phyloP scores from a whole-genome alignment of 805 yeast species.

The Candida silvicultrix region DNA sequence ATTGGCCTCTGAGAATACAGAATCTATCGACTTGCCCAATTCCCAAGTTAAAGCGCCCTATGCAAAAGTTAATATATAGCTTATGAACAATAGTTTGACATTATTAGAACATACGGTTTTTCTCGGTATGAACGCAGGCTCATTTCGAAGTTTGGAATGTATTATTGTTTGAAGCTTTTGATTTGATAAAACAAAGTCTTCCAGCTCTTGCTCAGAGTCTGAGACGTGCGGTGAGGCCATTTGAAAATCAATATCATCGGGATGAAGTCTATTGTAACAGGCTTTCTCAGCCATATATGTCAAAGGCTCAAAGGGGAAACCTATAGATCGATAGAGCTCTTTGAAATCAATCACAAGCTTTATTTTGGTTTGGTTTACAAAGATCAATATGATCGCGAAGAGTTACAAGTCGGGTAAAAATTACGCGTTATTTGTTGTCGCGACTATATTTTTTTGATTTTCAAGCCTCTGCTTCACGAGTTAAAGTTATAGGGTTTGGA shows the following conservation, averaged over 20 bases:
- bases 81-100: no score
- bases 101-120: background rate
- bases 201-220: slow-evolving; percentile 9
- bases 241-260: background rate
- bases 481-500: no score
- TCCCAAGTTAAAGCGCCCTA: background rate
- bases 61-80: no score
- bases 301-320: no score
- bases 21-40: background rate
- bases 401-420: background rate
- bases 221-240: background rate
- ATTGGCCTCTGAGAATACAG: background rate
- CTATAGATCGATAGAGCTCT: no score
- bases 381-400: background rate
- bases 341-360: no score
- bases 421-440: background rate
- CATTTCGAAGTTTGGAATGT: background rate
- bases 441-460: background rate
- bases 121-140: background rate
- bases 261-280: background rate
- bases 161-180: background rate
- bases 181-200: background rate
- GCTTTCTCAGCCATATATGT: background rate
- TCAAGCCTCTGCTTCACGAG: no score
- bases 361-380: background rate